Evolutionary conservation across 768 basidiomycete species (phyloP).

Genomic region (Pleurotus tuber-regium): DNA sequence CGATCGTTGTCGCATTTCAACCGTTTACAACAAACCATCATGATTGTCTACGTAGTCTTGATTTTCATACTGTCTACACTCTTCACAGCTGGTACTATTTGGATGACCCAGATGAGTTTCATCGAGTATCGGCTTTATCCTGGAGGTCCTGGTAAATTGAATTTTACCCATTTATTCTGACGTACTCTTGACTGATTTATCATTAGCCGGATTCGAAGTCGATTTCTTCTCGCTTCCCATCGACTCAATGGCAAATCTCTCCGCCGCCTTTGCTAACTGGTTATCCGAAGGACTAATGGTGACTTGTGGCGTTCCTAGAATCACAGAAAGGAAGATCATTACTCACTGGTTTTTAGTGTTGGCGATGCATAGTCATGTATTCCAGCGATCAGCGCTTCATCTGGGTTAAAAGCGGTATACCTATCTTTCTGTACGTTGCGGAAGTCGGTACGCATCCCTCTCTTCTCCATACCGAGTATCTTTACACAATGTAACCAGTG

Average conservation of each 20-base stretch:
- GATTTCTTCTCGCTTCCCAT: slow-evolving; percentile 12
- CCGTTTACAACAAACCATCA: background rate
- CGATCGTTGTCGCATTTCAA: background rate
- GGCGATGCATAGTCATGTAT: slow-evolving; percentile 15
- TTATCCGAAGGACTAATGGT: slow-evolving; percentile 22
- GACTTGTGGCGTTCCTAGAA: background rate
- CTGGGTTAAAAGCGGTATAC: slow-evolving; percentile 10
- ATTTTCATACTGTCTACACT: slow-evolving; percentile 17
- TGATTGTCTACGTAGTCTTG: slow-evolving; percentile 7
- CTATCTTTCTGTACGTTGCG: slow-evolving; percentile 5
- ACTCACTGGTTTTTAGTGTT: slow-evolving; percentile 11
- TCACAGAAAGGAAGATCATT: background rate
- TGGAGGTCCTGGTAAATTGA: slow-evolving; percentile 21
- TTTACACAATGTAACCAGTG: background rate
- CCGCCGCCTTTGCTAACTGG: slow-evolving; percentile 24
- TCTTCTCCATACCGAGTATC: background rate
- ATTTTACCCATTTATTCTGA: background rate
- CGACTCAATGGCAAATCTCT: slow-evolving; percentile 12
- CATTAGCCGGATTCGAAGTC: background rate
- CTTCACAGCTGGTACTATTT: slow-evolving; percentile 14
- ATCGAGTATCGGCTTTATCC: slow-evolving; percentile 29
- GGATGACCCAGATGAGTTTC: slow-evolving; percentile 26
- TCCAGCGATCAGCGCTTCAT: background rate
- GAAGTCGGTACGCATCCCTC: slow-evolving; percentile 2
- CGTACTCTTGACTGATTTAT: background rate